These are phyloP conservation scores for Yarrowia porcina DNA, from an alignment of 805 yeast species.

Conservation along the genomic window DNA sequence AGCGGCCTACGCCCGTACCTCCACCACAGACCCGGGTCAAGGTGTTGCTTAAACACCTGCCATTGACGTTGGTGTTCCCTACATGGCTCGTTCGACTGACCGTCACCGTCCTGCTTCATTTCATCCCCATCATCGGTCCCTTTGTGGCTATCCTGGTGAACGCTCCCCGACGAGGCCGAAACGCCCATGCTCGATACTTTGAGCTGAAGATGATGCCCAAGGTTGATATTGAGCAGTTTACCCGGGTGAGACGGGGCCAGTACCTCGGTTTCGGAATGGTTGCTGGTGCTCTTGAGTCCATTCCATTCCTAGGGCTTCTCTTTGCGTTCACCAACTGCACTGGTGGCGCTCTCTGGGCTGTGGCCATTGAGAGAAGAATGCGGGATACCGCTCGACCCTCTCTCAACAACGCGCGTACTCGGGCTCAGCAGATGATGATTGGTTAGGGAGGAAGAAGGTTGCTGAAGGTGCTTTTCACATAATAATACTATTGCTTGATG, in stretches of 20 bases:
- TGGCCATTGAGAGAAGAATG: slow-evolving; percentile 32
- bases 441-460: background rate
- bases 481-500: background rate
- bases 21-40: slow-evolving; percentile 34
- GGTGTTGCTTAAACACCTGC: slow-evolving; percentile 39
- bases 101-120: slow-evolving; percentile 42
- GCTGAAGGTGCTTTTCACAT: background rate
- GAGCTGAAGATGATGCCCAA: slow-evolving; percentile 50
- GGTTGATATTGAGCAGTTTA: slow-evolving; percentile 41
- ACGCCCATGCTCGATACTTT: slow-evolving; percentile 55
- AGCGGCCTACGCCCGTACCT: slow-evolving; percentile 35
- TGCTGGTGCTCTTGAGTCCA: slow-evolving; percentile 39
- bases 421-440: slow-evolving; percentile 11
- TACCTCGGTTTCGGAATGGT: slow-evolving; percentile 39
- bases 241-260: slow-evolving; percentile 35
- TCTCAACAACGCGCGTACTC: background rate
- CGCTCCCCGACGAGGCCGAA: slow-evolving; percentile 54
- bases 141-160: slow-evolving; percentile 48
- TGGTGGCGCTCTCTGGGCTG: slow-evolving; percentile 43
- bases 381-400: background rate
- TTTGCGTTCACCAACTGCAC: slow-evolving; percentile 40
- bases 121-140: slow-evolving; percentile 61
- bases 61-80: slow-evolving; percentile 43
- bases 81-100: slow-evolving; percentile 43
- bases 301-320: slow-evolving; percentile 39